These are phyloP conservation scores for Oldenlandia corymbosa DNA, from an alignment of 257 asterid species.

Conservation along the genomic window DNA sequence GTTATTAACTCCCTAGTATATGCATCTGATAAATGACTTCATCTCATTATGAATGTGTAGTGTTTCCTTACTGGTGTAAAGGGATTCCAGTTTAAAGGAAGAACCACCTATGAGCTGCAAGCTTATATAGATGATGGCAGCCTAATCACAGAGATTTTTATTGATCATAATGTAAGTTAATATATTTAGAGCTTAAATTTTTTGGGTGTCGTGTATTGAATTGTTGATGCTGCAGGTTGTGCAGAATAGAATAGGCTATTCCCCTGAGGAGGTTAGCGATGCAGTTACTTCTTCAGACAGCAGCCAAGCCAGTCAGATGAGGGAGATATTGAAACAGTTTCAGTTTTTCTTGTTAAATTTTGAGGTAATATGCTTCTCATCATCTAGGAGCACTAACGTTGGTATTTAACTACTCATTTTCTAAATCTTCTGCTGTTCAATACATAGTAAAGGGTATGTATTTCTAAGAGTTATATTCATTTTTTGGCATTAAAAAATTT, in stretches of 20 bases:
- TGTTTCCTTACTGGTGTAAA: constrained; percentile 76
- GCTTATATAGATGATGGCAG: constrained; percentile 90
- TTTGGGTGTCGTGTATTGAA: background rate
- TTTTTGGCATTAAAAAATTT: too few relatives aligned
- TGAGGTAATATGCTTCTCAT: constrained; percentile 50
- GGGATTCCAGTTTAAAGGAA: constrained; percentile 56
- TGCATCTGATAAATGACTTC: constrained; percentile 4
- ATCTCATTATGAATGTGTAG: constrained; percentile 39
- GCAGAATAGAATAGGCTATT: constrained; percentile 48
- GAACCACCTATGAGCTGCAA: constrained; percentile 62
- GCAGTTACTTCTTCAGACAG: constrained; percentile 53
- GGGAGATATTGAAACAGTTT: constrained; percentile 50
- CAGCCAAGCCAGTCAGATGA: constrained; percentile 37
- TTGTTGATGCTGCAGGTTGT: constrained; percentile 50
- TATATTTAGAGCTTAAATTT: background rate
- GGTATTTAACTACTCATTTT: background rate
- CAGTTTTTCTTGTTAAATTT: constrained; percentile 63
- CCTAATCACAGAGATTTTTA: constrained; percentile 74
- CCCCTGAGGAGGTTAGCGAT: constrained; percentile 65
- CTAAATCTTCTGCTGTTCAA: background rate
- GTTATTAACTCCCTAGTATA: background rate
- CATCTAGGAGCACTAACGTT: background rate
- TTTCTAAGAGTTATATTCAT: too few relatives aligned
- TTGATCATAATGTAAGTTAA: constrained; percentile 58
- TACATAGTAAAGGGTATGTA: too few relatives aligned